Conservation (phyloP, 345 rosid species). For the Acer yangbiense region DNA sequence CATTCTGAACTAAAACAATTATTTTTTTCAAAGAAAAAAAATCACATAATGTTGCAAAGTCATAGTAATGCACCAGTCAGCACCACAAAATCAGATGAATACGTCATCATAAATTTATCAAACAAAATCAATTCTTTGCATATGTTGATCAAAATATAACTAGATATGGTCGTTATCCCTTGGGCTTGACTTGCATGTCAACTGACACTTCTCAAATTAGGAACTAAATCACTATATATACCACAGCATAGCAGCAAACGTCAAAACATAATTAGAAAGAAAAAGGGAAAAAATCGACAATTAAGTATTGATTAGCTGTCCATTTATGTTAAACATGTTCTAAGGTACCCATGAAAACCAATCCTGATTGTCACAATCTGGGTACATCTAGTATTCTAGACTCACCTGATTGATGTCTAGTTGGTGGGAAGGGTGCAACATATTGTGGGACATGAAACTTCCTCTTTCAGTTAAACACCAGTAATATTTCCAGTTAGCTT, state of each 20-base stretch:
- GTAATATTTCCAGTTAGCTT: not conserved
- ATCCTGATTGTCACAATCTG: not conserved
- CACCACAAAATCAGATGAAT: not conserved
- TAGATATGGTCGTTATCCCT: not conserved
- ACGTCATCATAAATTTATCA: not conserved
- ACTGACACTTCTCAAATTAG: not conserved
- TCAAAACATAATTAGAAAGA: not conserved
- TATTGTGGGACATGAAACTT: not conserved
- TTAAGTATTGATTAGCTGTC: not conserved
- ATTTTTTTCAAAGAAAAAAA: no score
- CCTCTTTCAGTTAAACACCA: not conserved
- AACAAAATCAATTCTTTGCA: not conserved
- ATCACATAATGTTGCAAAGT: not conserved
- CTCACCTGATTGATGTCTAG: not conserved
- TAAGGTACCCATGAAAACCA: not conserved
- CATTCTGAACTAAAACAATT: not conserved
- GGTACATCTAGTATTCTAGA: not conserved
- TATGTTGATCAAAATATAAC: not conserved
- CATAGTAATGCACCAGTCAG: not conserved
- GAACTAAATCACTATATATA: not conserved
- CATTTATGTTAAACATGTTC: not conserved
- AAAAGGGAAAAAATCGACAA: not conserved
- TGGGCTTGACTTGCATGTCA: not conserved
- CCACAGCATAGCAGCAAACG: not conserved
- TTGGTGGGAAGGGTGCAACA: constrained; percentile 4